Percentiles rank a stretch among this genome's conserved stretches.
These are phyloP conservation scores for Haplosporangium sp. DNA, from an alignment of 371 early-diverging fungal species.

Conservation along the genomic window DNA sequence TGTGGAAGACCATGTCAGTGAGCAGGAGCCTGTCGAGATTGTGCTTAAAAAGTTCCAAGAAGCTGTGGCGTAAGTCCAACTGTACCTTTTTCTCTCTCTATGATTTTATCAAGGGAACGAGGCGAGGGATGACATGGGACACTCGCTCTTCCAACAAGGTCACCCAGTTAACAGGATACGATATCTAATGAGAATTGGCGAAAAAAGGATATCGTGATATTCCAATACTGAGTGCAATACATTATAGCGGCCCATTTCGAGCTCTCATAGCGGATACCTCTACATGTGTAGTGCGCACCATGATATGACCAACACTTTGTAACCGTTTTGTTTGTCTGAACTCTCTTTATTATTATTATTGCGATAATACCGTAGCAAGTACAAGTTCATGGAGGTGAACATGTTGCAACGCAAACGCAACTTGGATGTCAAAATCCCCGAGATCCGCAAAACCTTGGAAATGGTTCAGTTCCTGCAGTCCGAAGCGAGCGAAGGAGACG, in stretches of 20 bases:
- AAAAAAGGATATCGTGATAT: not conserved
- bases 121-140: no score
- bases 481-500: slow-evolving; percentile 68
- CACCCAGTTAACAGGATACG: no score
- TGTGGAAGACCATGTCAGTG: slow-evolving; percentile 88
- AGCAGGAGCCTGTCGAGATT: slow-evolving; percentile 77
- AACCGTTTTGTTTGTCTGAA: not conserved
- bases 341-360: slow-evolving; percentile 2
- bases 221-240: no score
- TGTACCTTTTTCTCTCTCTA: not conserved
- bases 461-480: slow-evolving; percentile 83
- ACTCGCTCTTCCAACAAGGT: no score
- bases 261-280: no score
- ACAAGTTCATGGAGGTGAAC: slow-evolving; percentile 96
- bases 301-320: no score
- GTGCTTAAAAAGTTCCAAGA: slow-evolving; percentile 93
- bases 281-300: no score
- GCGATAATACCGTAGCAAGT: slow-evolving; percentile 76
- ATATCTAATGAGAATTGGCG: no score
- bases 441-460: slow-evolving; percentile 92
- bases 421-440: slow-evolving; percentile 94
- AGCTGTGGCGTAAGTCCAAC: slow-evolving; percentile 78
- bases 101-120: no score
- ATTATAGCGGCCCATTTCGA: not conserved
- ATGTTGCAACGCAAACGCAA: slow-evolving; percentile 83